Conservation (phyloP, 1,284 basidiomycete species). For the Xerocomus amazonicus region DNA sequence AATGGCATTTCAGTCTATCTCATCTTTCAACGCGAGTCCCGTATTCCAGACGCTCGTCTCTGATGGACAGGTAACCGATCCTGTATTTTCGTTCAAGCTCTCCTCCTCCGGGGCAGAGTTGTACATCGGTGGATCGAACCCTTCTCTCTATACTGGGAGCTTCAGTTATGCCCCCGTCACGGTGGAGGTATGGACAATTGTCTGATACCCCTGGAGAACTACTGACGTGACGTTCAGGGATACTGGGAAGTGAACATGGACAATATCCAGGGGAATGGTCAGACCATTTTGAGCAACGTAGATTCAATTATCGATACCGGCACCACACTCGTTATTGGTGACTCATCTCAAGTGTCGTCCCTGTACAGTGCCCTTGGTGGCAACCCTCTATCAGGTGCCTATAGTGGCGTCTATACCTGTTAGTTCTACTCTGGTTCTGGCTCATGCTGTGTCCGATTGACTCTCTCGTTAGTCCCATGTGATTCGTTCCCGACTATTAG, state of each 20-base stretch:
- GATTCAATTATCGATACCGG: slow-evolving; percentile 43
- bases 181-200: slow-evolving; percentile 18
- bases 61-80: slow-evolving; percentile 19
- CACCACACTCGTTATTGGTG: slow-evolving; percentile 45
- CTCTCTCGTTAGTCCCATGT: slow-evolving; percentile 39
- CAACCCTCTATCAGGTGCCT: background rate
- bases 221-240: slow-evolving; percentile 24
- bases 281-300: slow-evolving; percentile 20
- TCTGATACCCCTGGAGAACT: background rate
- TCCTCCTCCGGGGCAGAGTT: slow-evolving; percentile 28
- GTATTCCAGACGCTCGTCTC: slow-evolving; percentile 25
- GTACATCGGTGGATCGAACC: slow-evolving; percentile 36
- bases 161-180: slow-evolving; percentile 30
- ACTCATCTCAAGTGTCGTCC: background rate
- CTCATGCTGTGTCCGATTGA: slow-evolving; percentile 18
- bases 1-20: slow-evolving; percentile 28
- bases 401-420: slow-evolving; percentile 11
- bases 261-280: slow-evolving; percentile 10
- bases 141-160: slow-evolving; percentile 9
- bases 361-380: slow-evolving; percentile 13
- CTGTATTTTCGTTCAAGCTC: slow-evolving; percentile 41
- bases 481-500: slow-evolving; percentile 35
- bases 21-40: slow-evolving; percentile 16
- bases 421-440: background rate
- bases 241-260: slow-evolving; percentile 44